phyloP scores from a whole-genome alignment of 768 basidiomycete species.

The Leucosporidium creatinivorum region DNA sequence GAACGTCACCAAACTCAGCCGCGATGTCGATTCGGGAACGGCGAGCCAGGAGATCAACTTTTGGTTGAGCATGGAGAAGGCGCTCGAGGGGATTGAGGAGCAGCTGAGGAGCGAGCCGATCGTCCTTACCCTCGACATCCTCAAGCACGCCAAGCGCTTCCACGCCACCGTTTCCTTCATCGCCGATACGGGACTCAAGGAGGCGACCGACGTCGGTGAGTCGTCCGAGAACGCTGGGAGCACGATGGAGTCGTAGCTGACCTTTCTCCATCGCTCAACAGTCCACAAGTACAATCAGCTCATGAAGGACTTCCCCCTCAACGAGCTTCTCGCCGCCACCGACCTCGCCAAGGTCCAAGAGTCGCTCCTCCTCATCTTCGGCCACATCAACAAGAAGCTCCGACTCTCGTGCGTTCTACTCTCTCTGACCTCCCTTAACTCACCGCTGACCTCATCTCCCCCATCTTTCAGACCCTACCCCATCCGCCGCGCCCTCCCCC shows the following conservation, averaged over 20 bases:
- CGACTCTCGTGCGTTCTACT: slow-evolving; percentile 57
- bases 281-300: slow-evolving; percentile 97
- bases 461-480: slow-evolving; percentile 65
- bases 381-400: slow-evolving; percentile 90
- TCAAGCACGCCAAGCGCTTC: slow-evolving; percentile 93
- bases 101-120: slow-evolving; percentile 90
- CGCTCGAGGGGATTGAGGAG: slow-evolving; percentile 83
- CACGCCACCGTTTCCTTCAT: slow-evolving; percentile 96
- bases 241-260: background rate
- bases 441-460: background rate
- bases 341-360: slow-evolving; percentile 94
- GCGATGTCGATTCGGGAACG: slow-evolving; percentile 88
- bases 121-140: slow-evolving; percentile 55
- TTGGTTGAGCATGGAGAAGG: slow-evolving; percentile 90
- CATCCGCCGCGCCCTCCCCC: slow-evolving; percentile 85
- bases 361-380: slow-evolving; percentile 75
- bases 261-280: slow-evolving; percentile 37
- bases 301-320: slow-evolving; percentile 98
- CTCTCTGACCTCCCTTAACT: background rate
- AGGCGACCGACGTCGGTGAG: slow-evolving; percentile 79
- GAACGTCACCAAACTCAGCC: slow-evolving; percentile 85
- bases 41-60: slow-evolving; percentile 99
- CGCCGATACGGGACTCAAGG: slow-evolving; percentile 92
- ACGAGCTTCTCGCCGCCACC: slow-evolving; percentile 91
- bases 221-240: slow-evolving; percentile 7